Conservation (phyloP, 2,329 filamentous ascomycete genomes). For the Lasiodiplodia theobromae region DNA sequence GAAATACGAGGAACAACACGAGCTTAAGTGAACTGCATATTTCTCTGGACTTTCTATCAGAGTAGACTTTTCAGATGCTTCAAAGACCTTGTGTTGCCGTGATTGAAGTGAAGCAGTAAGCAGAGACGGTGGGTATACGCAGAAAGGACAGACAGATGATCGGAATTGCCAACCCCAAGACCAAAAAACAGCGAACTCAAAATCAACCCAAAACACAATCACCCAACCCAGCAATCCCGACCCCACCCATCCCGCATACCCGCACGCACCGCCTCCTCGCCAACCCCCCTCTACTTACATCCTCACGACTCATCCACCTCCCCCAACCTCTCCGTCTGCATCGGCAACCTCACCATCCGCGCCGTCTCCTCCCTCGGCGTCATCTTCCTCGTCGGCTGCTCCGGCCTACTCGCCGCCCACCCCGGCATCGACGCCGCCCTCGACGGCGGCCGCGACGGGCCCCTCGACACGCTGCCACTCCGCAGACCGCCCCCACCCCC, state of each 20-base stretch:
- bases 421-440: neutral
- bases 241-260: neutral
- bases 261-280: too few species aligned
- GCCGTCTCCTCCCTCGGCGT: conserved; percentile 12
- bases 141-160: conserved; percentile 15
- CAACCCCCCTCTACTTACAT: neutral
- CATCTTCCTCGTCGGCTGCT: neutral
- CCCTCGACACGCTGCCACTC: conserved; percentile 8
- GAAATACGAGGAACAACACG: too few species aligned
- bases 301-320: neutral
- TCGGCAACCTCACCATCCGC: neutral
- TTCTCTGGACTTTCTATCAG: neutral
- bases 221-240: neutral
- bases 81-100: neutral
- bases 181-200: too few species aligned
- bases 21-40: neutral
- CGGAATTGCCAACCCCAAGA: neutral
- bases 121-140: conserved; percentile 15
- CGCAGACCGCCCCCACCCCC: neutral
- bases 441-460: conserved; percentile 7
- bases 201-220: neutral
- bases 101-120: neutral
- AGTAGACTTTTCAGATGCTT: neutral
- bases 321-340: neutral
- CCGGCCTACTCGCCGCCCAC: neutral